phyloP scores from a whole-genome alignment of 2,329 filamentous ascomycete species.

The Talaromyces verruculosus region DNA sequence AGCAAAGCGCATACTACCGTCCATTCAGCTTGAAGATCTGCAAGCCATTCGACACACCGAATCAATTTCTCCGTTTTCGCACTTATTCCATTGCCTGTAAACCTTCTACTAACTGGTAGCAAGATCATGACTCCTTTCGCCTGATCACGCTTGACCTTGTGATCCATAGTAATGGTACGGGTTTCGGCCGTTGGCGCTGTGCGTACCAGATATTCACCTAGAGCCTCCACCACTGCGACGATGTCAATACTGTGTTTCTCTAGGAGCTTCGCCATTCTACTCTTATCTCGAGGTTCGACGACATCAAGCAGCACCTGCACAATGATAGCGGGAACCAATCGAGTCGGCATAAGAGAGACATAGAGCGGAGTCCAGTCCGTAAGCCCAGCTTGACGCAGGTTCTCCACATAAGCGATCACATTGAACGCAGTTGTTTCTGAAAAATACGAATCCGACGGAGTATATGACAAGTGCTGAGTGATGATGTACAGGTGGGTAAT shows the following conservation, averaged over 20 bases:
- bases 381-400: constrained; percentile 69
- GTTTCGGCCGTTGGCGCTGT: constrained; percentile 8
- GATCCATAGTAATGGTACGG: constrained; percentile 11
- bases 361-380: constrained; percentile 83
- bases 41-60: constrained; percentile 79
- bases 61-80: constrained; percentile 71
- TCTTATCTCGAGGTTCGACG: constrained; percentile 62
- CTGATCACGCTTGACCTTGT: constrained; percentile 16
- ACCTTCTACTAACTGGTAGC: constrained; percentile 66
- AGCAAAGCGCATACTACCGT: constrained; percentile 67
- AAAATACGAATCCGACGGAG: constrained; percentile 51
- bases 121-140: constrained; percentile 15
- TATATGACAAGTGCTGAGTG: constrained; percentile 59
- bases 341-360: constrained; percentile 70
- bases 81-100: constrained; percentile 64
- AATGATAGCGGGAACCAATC: constrained; percentile 68
- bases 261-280: constrained; percentile 71
- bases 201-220: constrained; percentile 49
- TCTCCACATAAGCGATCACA: constrained; percentile 77
- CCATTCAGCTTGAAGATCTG: constrained; percentile 72
- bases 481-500: constrained; percentile 67
- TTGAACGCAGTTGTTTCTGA: constrained; percentile 65
- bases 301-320: constrained; percentile 76
- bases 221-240: constrained; percentile 69
- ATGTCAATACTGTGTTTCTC: constrained; percentile 71